Conservation (phyloP, 2,329 filamentous ascomycete species). For the Stagonosporopsis cucurbitacearum region DNA sequence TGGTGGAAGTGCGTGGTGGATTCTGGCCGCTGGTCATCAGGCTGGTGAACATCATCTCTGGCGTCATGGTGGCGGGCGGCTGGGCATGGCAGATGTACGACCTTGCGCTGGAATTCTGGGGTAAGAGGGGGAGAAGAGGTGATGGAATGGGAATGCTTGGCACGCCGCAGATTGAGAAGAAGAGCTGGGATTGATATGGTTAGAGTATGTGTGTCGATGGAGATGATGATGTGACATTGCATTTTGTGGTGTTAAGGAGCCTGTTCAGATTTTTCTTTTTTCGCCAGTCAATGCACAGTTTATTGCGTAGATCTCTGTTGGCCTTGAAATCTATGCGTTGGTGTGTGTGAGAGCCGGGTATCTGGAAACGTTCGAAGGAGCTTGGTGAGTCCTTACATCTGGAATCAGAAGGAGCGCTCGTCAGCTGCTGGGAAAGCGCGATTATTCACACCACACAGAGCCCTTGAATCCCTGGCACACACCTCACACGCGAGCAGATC, state of each 20-base stretch:
- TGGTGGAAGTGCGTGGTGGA: slow-evolving; percentile 80
- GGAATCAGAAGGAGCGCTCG: background rate
- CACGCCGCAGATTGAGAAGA: slow-evolving; percentile 25
- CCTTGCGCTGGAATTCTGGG: slow-evolving; percentile 66
- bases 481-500: background rate
- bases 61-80: slow-evolving; percentile 89
- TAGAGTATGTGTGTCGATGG: background rate
- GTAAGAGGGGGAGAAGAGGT: slow-evolving; percentile 49
- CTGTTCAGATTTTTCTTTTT: background rate
- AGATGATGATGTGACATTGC: background rate
- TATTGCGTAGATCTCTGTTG: too few relatives aligned
- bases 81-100: slow-evolving; percentile 89
- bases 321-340: too few relatives aligned
- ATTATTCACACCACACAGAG: background rate
- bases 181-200: slow-evolving; percentile 13
- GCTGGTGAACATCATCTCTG: slow-evolving; percentile 87
- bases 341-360: background rate
- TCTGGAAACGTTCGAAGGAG: background rate
- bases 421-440: background rate
- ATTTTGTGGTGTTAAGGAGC: slow-evolving; percentile 4
- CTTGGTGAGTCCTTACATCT: background rate
- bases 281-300: background rate
- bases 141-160: slow-evolving; percentile 58
- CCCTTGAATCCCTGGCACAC: background rate
- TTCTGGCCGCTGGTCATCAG: slow-evolving; percentile 78